phyloP scores from a whole-genome alignment of 2,329 filamentous ascomycete species.

The Cryoendolithus antarcticus region DNA sequence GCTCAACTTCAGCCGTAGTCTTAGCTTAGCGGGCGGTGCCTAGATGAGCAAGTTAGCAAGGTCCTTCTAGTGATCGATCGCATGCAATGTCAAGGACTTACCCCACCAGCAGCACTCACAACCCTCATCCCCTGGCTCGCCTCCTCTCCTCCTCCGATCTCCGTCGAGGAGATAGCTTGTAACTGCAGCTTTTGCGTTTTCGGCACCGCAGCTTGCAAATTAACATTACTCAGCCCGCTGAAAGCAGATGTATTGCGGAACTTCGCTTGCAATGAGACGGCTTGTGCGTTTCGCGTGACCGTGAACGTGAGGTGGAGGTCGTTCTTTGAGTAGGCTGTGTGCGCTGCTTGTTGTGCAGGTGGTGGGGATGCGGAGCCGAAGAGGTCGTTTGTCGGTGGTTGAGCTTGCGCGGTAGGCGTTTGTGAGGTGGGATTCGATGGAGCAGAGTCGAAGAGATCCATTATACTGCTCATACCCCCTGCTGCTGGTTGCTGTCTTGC shows the following conservation, averaged over 20 bases:
- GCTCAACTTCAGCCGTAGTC: constrained; percentile 72
- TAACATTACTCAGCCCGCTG: constrained; percentile 57
- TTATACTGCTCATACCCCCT: constrained; percentile 48
- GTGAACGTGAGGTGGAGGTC: constrained; percentile 70
- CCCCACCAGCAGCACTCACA: constrained; percentile 69
- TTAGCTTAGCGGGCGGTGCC: constrained; percentile 57
- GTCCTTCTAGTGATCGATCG: too few species aligned
- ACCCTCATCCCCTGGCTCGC: constrained; percentile 88
- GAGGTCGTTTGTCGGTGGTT: constrained; percentile 27
- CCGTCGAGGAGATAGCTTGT: constrained; percentile 72
- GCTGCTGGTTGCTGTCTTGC: constrained; percentile 9
- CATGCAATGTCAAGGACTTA: constrained; percentile 50
- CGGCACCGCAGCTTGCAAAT: constrained; percentile 85
- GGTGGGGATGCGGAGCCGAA: constrained; percentile 31
- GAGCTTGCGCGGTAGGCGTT: constrained; percentile 23
- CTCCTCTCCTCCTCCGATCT: constrained; percentile 64
- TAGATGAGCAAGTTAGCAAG: constrained; percentile 25
- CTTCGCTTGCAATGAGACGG: constrained; percentile 67
- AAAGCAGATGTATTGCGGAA: constrained; percentile 60
- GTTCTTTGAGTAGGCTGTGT: constrained; percentile 77
- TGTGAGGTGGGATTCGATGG: constrained; percentile 18
- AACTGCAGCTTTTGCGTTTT: constrained; percentile 92
- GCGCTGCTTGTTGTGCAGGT: constrained; percentile 22
- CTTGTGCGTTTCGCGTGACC: constrained; percentile 68
- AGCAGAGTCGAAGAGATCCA: constrained; percentile 67